Evolutionary conservation across 2,329 filamentous ascomycete species (phyloP), one percentile per base, ranked within the genome.

Genomic region (Dactylonectria macrodidyma): DNA sequence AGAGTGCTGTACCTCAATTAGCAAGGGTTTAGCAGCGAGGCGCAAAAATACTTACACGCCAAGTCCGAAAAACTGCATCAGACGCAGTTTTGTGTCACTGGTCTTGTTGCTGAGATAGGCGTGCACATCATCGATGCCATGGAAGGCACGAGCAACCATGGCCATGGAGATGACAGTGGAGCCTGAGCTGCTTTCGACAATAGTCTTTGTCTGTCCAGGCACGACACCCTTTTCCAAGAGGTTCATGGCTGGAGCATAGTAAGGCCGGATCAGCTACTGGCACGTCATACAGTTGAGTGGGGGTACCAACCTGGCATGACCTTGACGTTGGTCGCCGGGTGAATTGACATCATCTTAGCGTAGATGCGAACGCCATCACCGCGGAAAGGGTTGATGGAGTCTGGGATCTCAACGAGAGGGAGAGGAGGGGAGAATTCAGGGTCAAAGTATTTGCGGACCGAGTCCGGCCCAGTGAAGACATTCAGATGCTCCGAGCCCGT

Each of bases 261-360:
- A 14, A 12, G 30, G 51, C 65, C 61, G 16, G 24, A 64, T 76
- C 24, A 75, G 70, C n/a, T 59, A 33, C 24, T 34, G 14, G 30
- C 22, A 24, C 12, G 33, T 12, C 8, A 26, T 26, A 5, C 3
- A 7, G 7, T 24, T 9, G 10, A 8, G 19, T 46, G 26, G 24
- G 22, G 26, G 33, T 8, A 73, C 75, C 19, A 75, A 86, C 85
- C 86, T 73, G 89, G 89, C 78, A 91, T 84, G 19, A 87, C 84
- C 74, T 91, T 91, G 70, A 91, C 87, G 59, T 91, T 91, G 65
- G 90, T 87, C 12, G 88, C 87, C 1, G 89, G 89, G 67, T 88
- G 86, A 81, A 86, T 86, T 2, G 87, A 88, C 84, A 91, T 87
- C 86, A 91, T 88, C 78, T 91, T 91, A 38, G 89, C 89, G 68